Conservation (phyloP, 495 filamentous ascomycete genomes). For the Aspergillus indologenus region DNA sequence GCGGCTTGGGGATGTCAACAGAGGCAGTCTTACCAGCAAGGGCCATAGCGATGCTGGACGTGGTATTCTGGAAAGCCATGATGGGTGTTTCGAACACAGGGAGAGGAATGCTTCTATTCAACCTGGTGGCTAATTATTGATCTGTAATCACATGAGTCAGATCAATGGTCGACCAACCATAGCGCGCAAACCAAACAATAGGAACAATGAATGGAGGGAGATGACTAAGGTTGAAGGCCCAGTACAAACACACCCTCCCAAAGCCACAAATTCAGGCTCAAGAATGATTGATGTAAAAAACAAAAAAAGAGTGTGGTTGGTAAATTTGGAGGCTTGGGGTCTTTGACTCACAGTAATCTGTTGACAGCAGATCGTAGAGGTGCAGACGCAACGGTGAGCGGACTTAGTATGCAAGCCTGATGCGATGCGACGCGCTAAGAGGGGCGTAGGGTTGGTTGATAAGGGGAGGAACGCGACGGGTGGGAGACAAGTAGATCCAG, state of each 20-base stretch:
- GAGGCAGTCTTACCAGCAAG: slow-evolving; percentile 60
- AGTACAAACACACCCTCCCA: neutral
- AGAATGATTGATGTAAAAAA: slow-evolving; percentile 6
- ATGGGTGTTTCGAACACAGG: slow-evolving; percentile 20
- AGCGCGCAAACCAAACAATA: slow-evolving; percentile 4
- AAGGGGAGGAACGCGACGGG: slow-evolving; percentile 18
- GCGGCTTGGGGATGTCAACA: slow-evolving; percentile 70
- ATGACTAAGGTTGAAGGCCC: slow-evolving; percentile 2
- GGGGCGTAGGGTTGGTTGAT: slow-evolving; percentile 12
- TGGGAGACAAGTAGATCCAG: slow-evolving; percentile 9
- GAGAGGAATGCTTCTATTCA: slow-evolving; percentile 3
- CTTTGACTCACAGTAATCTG: slow-evolving; percentile 14
- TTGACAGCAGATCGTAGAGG: slow-evolving; percentile 10
- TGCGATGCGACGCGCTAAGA: slow-evolving; percentile 32
- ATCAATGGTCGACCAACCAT: slow-evolving; percentile 15
- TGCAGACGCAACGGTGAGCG: slow-evolving; percentile 17
- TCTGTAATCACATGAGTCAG: slow-evolving; percentile 27
- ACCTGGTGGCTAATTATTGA: slow-evolving; percentile 18
- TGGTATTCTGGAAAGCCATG: slow-evolving; percentile 49
- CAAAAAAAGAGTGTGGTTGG: neutral
- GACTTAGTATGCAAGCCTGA: slow-evolving; percentile 16
- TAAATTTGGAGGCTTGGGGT: slow-evolving; percentile 3
- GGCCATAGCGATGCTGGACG: slow-evolving; percentile 61
- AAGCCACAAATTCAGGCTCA: neutral
- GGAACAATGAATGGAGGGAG: slow-evolving; percentile 3